These are phyloP conservation scores for Rhododendron simsii DNA, from an alignment of 148 eudicot genomes.

Conservation along the genomic window DNA sequence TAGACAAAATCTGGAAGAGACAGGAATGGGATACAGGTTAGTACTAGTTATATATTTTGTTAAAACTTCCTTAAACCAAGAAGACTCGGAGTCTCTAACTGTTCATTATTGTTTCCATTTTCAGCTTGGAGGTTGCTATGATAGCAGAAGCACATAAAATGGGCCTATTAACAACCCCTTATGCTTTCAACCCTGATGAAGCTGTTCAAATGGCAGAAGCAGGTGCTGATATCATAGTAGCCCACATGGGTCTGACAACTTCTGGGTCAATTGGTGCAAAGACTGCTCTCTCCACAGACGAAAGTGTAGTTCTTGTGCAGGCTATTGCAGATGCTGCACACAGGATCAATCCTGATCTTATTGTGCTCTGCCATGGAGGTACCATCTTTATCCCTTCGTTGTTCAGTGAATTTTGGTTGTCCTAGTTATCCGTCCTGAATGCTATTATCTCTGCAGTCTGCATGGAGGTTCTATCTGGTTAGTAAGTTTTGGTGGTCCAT, in stretches of 20 bases:
- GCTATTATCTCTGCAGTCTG: conserved; percentile 79
- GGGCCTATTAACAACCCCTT: conserved; percentile 93
- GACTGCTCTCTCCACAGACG: conserved; percentile 71
- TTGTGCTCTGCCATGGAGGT: conserved; percentile 99
- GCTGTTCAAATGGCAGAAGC: conserved; percentile 87
- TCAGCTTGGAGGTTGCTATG: conserved; percentile 92
- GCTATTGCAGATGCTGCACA: conserved; percentile 95
- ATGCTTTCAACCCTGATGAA: conserved; percentile 85
- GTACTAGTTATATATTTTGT: neutral
- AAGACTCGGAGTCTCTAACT: neutral
- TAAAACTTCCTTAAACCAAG: conserved; percentile 3
- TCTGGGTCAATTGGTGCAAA: conserved; percentile 95
- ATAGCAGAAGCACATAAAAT: conserved; percentile 77
- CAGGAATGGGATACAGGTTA: conserved; percentile 99
- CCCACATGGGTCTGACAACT: conserved; percentile 96
- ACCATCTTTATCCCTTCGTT: conserved; percentile 7
- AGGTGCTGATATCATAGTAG: conserved; percentile 93
- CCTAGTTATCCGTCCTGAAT: conserved; percentile 56
- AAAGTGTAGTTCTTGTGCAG: conserved; percentile 81
- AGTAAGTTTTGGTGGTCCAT: neutral
- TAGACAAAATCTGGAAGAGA: conserved; percentile 95
- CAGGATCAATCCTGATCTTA: conserved; percentile 54
- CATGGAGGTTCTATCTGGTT: conserved; percentile 66
- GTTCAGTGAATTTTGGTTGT: conserved; percentile 34
- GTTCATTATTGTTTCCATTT: neutral